Base-by-base conservation (phyloP, 129 eudicot species). In the Erigeron canadensis region DNA sequence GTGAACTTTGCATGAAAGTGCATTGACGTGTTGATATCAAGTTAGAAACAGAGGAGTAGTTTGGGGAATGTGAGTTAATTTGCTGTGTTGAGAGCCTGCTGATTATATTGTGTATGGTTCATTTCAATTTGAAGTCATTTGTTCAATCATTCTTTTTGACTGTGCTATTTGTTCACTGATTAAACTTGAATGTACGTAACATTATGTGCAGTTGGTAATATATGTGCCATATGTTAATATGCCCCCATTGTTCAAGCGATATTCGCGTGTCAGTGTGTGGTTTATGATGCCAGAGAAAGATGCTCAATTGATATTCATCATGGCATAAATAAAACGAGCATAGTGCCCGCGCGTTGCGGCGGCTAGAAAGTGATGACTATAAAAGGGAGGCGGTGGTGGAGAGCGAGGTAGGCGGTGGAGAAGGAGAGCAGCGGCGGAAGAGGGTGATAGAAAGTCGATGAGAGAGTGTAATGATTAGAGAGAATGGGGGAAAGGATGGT, bases 101-200 rank as follows among this genome's bases (percentile, higher is more conserved):
- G n/a, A 56, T 55, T 17, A 17, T 57, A 67, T 7, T 45, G 28
- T 45, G 6, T 18, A 10, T 67, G 39, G 61, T 72, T 60, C 41
- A 28, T 71, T 43, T 58, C 3, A 5, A 7, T 57, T 17, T 55
- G 18, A 15, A 2, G 39, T 56, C 10, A 12, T 44, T 75, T 37
- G 12, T 38, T 56, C 39, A 48, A 10, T 67, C 68, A 58, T 76
- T 76, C 60, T 67, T 76, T 75, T 45, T 47, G 38, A 39, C 18
- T 73, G 70, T 63, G 61, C 11, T 34, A 0, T 16, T 76, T 76
- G 28, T 75, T 55, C 22, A 40, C 6, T 0, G 54, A 53, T n/a
- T 65, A 41, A 55, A 55, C 40, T 67, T 4, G 47, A 54, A 10
- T 66, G 59, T 66, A 65, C 41, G 54, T 65, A 19, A 66, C 66